phyloP scores from a whole-genome alignment of 441 rosid species.

The Populus tomentosa region DNA sequence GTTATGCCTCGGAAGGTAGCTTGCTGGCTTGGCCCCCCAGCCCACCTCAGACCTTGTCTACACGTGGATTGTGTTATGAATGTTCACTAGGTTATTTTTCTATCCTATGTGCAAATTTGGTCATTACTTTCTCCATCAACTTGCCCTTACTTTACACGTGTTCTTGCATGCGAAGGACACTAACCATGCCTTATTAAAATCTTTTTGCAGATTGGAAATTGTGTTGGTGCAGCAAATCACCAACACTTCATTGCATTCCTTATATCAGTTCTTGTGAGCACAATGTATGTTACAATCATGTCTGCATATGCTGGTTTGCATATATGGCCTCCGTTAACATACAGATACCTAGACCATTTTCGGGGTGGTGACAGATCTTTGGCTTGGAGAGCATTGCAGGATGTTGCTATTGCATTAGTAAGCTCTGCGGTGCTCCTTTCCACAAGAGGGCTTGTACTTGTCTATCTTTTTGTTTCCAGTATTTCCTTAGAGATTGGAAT shows the following conservation, averaged over 20 bases:
- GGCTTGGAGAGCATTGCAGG: constrained; percentile 41
- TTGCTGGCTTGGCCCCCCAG: no score
- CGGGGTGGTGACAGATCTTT: constrained; percentile 16
- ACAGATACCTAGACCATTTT: constrained; percentile 12
- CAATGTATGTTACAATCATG: constrained; percentile 51
- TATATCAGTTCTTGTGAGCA: constrained; percentile 63
- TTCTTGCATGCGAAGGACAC: not conserved
- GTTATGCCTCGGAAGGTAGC: not conserved
- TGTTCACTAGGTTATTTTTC: not conserved
- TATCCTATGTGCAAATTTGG: not conserved
- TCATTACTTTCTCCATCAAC: no score
- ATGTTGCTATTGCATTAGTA: constrained; percentile 37
- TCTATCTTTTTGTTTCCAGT: constrained; percentile 70
- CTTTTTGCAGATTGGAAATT: constrained; percentile 80
- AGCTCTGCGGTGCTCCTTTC: constrained; percentile 56
- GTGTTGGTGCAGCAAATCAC: constrained; percentile 91
- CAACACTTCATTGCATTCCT: constrained; percentile 67
- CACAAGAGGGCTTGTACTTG: constrained; percentile 62
- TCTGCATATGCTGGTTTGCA: constrained; percentile 41
- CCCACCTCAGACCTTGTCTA: not conserved
- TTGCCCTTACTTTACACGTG: not conserved
- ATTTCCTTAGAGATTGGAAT: constrained; percentile 68
- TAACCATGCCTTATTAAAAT: constrained; percentile 1
- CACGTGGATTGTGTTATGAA: not conserved
- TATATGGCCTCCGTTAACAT: constrained; percentile 48